Evolutionary conservation across 2,329 filamentous ascomycete species (phyloP), one percentile per base, ranked within the genome.

Genomic region (Aspergillus luchuensis): DNA sequence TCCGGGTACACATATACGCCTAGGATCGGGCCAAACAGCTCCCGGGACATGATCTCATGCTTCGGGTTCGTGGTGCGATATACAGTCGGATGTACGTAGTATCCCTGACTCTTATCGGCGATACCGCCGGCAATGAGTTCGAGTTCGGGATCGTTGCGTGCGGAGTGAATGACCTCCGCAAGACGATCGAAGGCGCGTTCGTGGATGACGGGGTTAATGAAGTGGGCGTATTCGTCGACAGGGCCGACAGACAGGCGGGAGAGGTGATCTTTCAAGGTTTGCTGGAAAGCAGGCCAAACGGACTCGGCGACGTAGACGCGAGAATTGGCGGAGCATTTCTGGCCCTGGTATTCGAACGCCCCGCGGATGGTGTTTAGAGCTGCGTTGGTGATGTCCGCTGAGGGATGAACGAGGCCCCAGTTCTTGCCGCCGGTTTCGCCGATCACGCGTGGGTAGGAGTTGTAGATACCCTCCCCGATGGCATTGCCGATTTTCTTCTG

Each of bases 371-470:
- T 95, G 75, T 96, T 89, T 66, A 91, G 82, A 28, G 86, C 91
- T 15, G 91, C 91, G 72, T 93, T 95, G 59, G 86, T 80, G 55
- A 95, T 79, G 67, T 95, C 90, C 33, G 91, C 92, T 5, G 87
- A 88, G 38, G 82, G 79, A 80, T 96, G 91, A 21, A 96, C 78
- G 54, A 96, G 78, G 76, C 95, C 91, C 83, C 92, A 96, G 82
- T 96, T 96, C 85, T 96, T 96, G 74, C 92, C 92, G 61, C 91
- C 91, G 19, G 92, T 96, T 83, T 96, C 92, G 62, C 91, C 92
- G 4, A 96, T 91, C 65, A 96, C 90, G 67, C 92, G 88, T 48
- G 92, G 92, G 78, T 97, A 97, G 67, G 89, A 87, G 63, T 83
- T 83, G 80, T 96, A 97, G 59, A 86, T 89, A 61, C 90, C 91